phyloP scores from a whole-genome alignment of 225 moss, liverwort and hornwort species.

The Marchantia paleacea region DNA sequence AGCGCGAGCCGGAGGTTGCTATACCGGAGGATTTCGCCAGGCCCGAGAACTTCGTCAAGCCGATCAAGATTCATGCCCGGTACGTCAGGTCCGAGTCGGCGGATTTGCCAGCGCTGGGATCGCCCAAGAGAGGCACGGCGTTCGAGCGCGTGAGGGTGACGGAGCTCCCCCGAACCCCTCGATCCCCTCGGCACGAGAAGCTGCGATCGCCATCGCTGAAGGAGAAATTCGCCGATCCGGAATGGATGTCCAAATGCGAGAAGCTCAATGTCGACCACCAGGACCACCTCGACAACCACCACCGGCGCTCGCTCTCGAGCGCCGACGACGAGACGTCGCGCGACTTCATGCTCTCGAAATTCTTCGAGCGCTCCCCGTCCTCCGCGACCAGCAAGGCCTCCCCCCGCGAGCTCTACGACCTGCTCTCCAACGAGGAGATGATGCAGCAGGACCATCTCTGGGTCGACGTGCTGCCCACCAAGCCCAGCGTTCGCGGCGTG shows the following conservation, averaged over 20 bases:
- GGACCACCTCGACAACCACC: background rate
- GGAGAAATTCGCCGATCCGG: conserved; percentile 23
- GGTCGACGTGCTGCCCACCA: background rate
- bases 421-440: conserved; percentile 7
- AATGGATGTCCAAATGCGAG: conserved; percentile 37
- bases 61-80: conserved; percentile 5
- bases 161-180: conserved; percentile 9
- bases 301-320: conserved; percentile 16
- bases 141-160: conserved; percentile 17
- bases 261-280: conserved; percentile 19
- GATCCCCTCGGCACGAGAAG: conserved; percentile 8
- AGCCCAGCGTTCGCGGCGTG: conserved; percentile 4
- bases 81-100: conserved; percentile 6
- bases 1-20: conserved; percentile 15
- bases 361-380: conserved; percentile 19
- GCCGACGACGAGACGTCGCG: conserved; percentile 17
- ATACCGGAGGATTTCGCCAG: conserved; percentile 4
- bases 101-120: conserved; percentile 8
- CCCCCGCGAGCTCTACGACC: background rate
- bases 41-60: conserved; percentile 18
- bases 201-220: conserved; percentile 5
- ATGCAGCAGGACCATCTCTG: conserved; percentile 5
- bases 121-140: conserved; percentile 16
- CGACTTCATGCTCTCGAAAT: conserved; percentile 32
- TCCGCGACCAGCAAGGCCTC: background rate